A percentile compares a stretch with the other conserved stretches of the same genome.
These are phyloP conservation scores for Terfezia claveryi DNA, from an alignment of 495 filamentous ascomycete species.

Conservation along the genomic window DNA sequence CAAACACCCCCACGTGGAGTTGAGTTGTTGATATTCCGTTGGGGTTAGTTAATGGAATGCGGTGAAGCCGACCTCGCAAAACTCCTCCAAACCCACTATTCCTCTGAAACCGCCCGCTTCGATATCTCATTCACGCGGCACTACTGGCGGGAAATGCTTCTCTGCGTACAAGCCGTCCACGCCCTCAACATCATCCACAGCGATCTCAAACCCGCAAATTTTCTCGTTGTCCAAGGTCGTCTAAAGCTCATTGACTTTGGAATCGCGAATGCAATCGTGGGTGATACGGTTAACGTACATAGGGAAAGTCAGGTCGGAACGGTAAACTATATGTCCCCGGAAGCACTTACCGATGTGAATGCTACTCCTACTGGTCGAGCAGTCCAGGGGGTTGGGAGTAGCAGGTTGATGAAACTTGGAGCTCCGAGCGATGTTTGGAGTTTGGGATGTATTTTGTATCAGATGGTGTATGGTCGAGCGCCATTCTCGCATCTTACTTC, in stretches of 20 bases:
- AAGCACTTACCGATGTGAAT: conserved; percentile 76
- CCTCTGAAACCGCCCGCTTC: conserved; percentile 50
- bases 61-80: conserved; percentile 89
- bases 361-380: conserved; percentile 20
- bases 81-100: conserved; percentile 50
- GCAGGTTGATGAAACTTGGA: conserved; percentile 73
- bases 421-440: conserved; percentile 94
- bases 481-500: conserved; percentile 83
- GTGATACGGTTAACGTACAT: conserved; percentile 92
- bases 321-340: conserved; percentile 96
- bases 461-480: conserved; percentile 85
- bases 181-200: conserved; percentile 79
- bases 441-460: conserved; percentile 86
- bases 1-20: not conserved
- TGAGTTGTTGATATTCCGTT: conserved; percentile 1
- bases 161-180: conserved; percentile 79
- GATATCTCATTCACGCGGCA: conserved; percentile 81
- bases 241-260: conserved; percentile 89
- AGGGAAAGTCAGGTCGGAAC: conserved; percentile 88
- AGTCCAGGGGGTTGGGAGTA: conserved; percentile 11
- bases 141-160: conserved; percentile 98
- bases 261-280: conserved; percentile 91
- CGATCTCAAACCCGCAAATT: conserved; percentile 89
- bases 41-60: conserved; percentile 67
- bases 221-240: conserved; percentile 63